Base-by-base conservation (phyloP, 2,329 filamentous ascomycete species). In the Bipolaris sorokiniana region DNA sequence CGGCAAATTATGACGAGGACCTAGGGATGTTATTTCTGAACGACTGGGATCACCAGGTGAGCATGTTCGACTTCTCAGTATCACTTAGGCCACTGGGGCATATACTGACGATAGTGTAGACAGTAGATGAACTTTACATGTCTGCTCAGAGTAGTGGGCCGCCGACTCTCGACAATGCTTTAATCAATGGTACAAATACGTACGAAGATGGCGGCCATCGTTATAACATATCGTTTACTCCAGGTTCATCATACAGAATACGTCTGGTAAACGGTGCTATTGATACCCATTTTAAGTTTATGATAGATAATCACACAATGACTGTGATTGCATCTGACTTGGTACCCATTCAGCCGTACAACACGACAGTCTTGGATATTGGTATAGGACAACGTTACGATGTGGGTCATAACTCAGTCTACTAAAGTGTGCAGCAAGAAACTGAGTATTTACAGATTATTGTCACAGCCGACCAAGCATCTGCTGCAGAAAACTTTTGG, bases 111-210 rank as follows among this genome's bases (percentile, higher is more conserved):
- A 13, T 3, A 2, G 7, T 16, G 2, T 36, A 72, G 62, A 74
- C 77, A 26, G 72, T 74, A 15, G 74, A 78, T 47, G 66, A 71
- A 31, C 71, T 77, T 40, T 78, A 71, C 42, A 54, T 63, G 18
- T 23, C 26, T 9, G 73, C 73, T 10, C 54, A 74, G 37, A 59
- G 59, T 20, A 59, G 51, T 7, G 68, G 69, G 2, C 75, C 77
- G 3, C 75, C 68, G 9, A 74, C 67, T 3, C 63, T 80, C 10
- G 77, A 79, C 62, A 80, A 75, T 47, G 77, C 74, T 50, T 65
- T 80, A 5, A 80, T 81, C 68, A 81, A 81, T 61, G 78, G 78
- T 20, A 76, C 72, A 57, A 80, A 80, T 59, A 71, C 73, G 0
- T 79, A 71, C 61, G 65, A 67, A 3, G 65, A 70, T 41, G 68